Percentiles rank a stretch among this genome's conserved stretches.
These are phyloP conservation scores for Ottelia alismoides DNA, from an alignment of 106 monocot species.

Conservation along the genomic window DNA sequence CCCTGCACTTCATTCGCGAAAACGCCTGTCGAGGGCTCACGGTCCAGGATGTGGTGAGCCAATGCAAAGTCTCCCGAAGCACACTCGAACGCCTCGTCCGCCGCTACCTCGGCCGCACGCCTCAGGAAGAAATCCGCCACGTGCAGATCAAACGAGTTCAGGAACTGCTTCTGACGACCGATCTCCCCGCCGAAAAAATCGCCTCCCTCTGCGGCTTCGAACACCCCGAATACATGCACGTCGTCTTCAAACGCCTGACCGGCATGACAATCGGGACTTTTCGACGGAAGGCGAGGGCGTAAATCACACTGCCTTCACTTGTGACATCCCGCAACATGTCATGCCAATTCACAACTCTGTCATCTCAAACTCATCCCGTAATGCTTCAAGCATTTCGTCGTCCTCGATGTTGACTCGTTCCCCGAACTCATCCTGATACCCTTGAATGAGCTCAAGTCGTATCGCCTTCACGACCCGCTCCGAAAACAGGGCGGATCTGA, in stretches of 20 bases:
- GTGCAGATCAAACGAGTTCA: not conserved
- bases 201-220: not conserved
- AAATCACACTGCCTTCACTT: not conserved
- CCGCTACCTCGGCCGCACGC: not conserved
- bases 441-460: too few species aligned
- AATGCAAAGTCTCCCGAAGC: not conserved
- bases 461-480: too few species aligned
- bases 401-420: too few species aligned
- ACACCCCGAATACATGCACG: not conserved
- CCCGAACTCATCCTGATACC: too few species aligned
- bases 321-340: too few species aligned
- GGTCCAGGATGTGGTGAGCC: not conserved
- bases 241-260: not conserved
- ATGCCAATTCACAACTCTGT: too few species aligned
- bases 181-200: not conserved
- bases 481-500: too few species aligned
- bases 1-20: not conserved
- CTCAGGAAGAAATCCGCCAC: not conserved
- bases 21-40: not conserved
- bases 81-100: not conserved
- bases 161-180: not conserved
- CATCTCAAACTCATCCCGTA: too few species aligned
- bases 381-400: too few species aligned
- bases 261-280: not conserved
- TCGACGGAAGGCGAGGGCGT: not conserved